Conservation (phyloP, 345 rosid genomes). For the Sonneratia caseolaris region DNA sequence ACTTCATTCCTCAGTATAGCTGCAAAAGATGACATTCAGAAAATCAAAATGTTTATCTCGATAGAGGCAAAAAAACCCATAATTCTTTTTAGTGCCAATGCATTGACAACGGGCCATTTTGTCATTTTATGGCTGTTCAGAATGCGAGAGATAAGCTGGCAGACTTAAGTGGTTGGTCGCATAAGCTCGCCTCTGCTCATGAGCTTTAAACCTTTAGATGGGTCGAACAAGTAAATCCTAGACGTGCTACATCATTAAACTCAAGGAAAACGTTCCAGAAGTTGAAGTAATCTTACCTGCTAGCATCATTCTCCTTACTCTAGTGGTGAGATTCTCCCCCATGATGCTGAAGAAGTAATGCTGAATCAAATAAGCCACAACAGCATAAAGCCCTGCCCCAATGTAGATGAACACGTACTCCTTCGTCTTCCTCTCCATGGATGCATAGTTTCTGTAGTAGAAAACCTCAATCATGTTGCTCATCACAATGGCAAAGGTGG, state of each 20-base stretch:
- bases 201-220: no score
- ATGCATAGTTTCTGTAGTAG: conserved; percentile 71
- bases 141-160: no score
- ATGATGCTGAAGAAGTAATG: conserved; percentile 98
- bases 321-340: conserved; percentile 98
- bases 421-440: conserved; percentile 95
- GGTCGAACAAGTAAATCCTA: neutral
- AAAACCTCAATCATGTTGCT: conserved; percentile 98
- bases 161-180: no score
- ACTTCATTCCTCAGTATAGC: conserved; percentile 96
- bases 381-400: conserved; percentile 94
- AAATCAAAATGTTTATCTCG: neutral
- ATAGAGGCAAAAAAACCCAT: neutral
- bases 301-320: conserved; percentile 99
- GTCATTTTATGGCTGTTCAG: no score
- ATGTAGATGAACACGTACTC: conserved; percentile 96
- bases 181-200: no score
- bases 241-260: neutral
- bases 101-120: no score
- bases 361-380: conserved; percentile 90
- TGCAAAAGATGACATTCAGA: conserved; percentile 15
- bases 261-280: neutral
- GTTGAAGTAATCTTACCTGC: conserved; percentile 44
- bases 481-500: conserved; percentile 94
- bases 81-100: no score